Percentiles rank a stretch among this genome's conserved stretches.
Evolutionary conservation across 2,329 filamentous ascomycete species (phyloP).

Genomic region (Colletotrichum sp.): DNA sequence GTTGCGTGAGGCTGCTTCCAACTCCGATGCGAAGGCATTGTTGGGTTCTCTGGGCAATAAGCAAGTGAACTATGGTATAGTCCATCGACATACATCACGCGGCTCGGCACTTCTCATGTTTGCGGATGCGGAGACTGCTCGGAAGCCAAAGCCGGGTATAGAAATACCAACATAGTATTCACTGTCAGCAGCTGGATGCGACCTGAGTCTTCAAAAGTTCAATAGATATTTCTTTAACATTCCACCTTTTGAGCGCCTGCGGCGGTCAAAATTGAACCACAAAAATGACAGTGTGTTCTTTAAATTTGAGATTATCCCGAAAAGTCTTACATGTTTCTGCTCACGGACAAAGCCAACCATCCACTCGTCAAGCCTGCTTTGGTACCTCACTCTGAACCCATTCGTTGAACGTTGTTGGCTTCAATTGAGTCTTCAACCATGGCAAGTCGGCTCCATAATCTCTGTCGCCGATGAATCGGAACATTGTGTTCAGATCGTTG

Average conservation of each 20-base stretch:
- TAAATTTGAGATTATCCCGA: neutral
- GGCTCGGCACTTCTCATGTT: neutral
- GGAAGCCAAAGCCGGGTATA: neutral
- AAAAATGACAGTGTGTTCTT: neutral
- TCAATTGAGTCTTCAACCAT: neutral
- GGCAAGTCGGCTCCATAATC: neutral
- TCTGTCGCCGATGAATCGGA: neutral
- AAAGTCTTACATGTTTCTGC: neutral
- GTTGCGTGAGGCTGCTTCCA: neutral
- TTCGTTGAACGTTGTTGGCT: neutral
- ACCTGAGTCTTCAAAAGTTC: neutral
- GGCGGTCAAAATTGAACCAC: neutral
- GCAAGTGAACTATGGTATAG: neutral
- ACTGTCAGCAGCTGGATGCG: neutral
- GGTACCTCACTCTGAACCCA: neutral
- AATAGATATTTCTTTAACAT: neutral
- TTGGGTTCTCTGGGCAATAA: neutral
- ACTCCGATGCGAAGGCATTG: neutral
- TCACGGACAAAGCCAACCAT: neutral
- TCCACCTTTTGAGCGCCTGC: neutral
- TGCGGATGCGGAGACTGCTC: neutral
- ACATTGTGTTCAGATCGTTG: neutral
- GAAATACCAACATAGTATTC: neutral
- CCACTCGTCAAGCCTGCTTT: neutral
- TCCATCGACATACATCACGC: neutral